Percentiles rank a stretch among this genome's conserved stretches.
Evolutionary conservation across 78 protist genomes (phyloP).

Genomic region (Speleostelium caveatum): DNA sequence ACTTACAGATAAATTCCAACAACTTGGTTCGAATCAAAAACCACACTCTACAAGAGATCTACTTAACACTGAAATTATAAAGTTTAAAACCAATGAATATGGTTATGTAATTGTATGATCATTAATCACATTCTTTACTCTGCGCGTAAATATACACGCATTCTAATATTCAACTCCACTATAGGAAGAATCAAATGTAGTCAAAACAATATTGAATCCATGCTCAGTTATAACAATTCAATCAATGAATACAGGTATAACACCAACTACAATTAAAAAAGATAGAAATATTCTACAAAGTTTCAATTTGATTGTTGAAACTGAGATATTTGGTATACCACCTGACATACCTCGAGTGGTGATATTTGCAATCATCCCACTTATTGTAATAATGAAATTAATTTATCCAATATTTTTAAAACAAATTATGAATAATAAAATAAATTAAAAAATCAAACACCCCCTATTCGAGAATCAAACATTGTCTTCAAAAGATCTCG

Average conservation of each 20-base stretch:
- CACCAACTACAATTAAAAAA: slow-evolving; percentile 15
- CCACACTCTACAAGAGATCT: slow-evolving; percentile 6
- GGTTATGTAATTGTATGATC: slow-evolving; percentile 27
- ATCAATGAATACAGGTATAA: slow-evolving; percentile 34
- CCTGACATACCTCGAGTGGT: slow-evolving; percentile 44
- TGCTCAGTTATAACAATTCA: slow-evolving; percentile 36
- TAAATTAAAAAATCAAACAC: too few species aligned
- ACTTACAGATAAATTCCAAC: not conserved
- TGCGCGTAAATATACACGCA: not conserved
- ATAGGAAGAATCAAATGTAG: not conserved
- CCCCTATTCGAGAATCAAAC: too few species aligned
- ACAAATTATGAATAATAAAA: too few species aligned
- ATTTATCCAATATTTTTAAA: too few species aligned
- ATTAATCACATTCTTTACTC: not conserved
- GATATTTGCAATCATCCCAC: not conserved
- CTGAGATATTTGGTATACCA: slow-evolving; percentile 26
- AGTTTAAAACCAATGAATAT: slow-evolving; percentile 38
- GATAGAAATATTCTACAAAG: slow-evolving; percentile 9
- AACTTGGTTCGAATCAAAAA: not conserved
- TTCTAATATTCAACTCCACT: not conserved
- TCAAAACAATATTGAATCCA: slow-evolving; percentile 5
- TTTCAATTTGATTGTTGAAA: slow-evolving; percentile 40
- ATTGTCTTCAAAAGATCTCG: too few species aligned
- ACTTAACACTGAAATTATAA: slow-evolving; percentile 60
- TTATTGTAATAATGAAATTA: too few species aligned